These are phyloP conservation scores for Suhomyces yuchorum DNA, from an alignment of 1,139 yeast species.

Conservation along the genomic window DNA sequence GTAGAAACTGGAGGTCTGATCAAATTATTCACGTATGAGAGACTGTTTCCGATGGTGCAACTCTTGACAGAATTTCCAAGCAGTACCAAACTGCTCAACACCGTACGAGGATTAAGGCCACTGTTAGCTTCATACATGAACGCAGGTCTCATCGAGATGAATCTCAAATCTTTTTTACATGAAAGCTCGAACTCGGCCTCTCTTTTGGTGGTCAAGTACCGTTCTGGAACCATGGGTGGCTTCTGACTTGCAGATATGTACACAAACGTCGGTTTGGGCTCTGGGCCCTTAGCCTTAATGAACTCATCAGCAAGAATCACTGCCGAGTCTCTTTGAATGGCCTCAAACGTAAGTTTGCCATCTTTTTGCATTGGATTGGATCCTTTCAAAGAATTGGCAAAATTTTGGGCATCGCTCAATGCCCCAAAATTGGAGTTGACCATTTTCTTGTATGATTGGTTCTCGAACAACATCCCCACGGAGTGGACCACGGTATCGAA, in stretches of 20 bases:
- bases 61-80: conserved; percentile 47
- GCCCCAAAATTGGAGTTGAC: conserved; percentile 45
- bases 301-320: conserved; percentile 61
- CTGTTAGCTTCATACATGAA: conserved; percentile 68
- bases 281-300: conserved; percentile 25
- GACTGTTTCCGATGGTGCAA: conserved; percentile 30
- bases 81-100: conserved; percentile 30
- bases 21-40: conserved; percentile 42
- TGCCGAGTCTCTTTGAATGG: conserved; percentile 72
- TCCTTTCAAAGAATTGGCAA: conserved; percentile 34
- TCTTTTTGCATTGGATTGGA: conserved; percentile 58
- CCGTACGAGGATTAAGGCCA: conserved; percentile 32
- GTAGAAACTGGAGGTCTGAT: conserved; percentile 70
- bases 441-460: conserved; percentile 61
- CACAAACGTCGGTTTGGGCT: conserved; percentile 52
- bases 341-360: conserved; percentile 54
- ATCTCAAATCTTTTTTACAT: conserved; percentile 48
- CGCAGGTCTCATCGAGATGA: conserved; percentile 76
- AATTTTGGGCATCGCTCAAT: conserved; percentile 33
- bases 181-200: conserved; percentile 68
- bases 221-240: conserved; percentile 65
- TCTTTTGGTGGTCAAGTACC: conserved; percentile 74
- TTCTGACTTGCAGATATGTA: conserved; percentile 81
- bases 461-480: conserved; percentile 72
- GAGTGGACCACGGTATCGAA: conserved; percentile 80